phyloP scores from a whole-genome alignment of 495 filamentous ascomycete genomes.

The Lophium mytilinum region DNA sequence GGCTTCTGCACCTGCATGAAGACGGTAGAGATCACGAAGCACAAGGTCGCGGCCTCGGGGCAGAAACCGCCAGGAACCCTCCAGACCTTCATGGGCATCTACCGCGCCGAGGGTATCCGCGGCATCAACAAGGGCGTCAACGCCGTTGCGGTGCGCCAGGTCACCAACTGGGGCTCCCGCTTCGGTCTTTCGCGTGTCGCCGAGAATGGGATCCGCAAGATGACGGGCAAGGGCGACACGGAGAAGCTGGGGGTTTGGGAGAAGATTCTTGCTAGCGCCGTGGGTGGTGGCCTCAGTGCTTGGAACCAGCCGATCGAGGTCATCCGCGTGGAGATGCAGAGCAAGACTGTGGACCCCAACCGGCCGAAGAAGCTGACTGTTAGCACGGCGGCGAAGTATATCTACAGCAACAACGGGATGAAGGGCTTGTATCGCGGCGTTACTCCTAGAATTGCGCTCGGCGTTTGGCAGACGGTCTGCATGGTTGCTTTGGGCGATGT shows the following conservation, averaged over 20 bases:
- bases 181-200: conserved; percentile 89
- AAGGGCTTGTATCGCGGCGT: conserved; percentile 95
- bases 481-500: conserved; percentile 99
- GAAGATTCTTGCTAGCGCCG: conserved; percentile 79
- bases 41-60: conserved; percentile 80
- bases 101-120: conserved; percentile 83
- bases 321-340: conserved; percentile 99
- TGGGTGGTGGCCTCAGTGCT: conserved; percentile 89
- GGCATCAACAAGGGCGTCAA: conserved; percentile 99
- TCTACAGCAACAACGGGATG: conserved; percentile 80
- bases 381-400: conserved; percentile 83
- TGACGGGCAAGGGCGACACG: conserved; percentile 70
- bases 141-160: conserved; percentile 94
- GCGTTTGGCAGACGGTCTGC: conserved; percentile 99
- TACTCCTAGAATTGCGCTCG: conserved; percentile 82
- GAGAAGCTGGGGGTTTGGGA: conserved; percentile 69
- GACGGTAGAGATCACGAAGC: conserved; percentile 98
- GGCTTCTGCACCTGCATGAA: conserved; percentile 99
- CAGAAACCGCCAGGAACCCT: conserved; percentile 82
- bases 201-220: conserved; percentile 75
- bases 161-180: conserved; percentile 97
- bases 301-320: conserved; percentile 99
- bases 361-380: conserved; percentile 98
- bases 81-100: conserved; percentile 93
- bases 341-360: conserved; percentile 94